Conservation (phyloP, 352 stramenopile genomes). For the Phytophthora litchii region DNA sequence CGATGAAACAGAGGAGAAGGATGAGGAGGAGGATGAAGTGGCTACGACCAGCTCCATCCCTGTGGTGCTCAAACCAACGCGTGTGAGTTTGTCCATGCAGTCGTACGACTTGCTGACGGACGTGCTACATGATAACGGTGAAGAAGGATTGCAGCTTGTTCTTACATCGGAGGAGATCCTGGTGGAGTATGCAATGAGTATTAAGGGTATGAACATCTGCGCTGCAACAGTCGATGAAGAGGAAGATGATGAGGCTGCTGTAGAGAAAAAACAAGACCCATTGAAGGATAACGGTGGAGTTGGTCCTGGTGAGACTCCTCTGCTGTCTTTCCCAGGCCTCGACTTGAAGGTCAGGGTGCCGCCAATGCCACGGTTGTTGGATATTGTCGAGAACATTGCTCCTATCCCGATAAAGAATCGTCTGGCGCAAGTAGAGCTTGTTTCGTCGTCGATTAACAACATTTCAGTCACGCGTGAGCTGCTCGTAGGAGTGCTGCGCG, state of each 20-base stretch:
- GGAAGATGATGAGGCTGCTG: constrained; percentile 14
- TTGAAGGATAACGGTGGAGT: constrained; percentile 35
- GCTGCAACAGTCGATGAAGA: constrained; percentile 38
- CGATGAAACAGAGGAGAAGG: constrained; percentile 31
- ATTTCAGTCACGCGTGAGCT: constrained; percentile 52
- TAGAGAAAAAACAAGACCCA: constrained; percentile 30
- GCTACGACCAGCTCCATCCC: constrained; percentile 34
- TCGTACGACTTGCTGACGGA: constrained; percentile 49
- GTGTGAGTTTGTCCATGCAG: constrained; percentile 38
- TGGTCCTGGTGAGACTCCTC: constrained; percentile 27
- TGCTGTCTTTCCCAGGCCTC: constrained; percentile 49
- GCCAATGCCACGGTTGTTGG: constrained; percentile 58
- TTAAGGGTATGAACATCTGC: constrained; percentile 57
- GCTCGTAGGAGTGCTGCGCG: constrained; percentile 50
- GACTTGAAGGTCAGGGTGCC: constrained; percentile 58
- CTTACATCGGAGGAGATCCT: constrained; percentile 57
- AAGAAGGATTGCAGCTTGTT: constrained; percentile 55
- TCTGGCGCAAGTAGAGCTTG: constrained; percentile 45
- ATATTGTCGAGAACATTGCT: constrained; percentile 60
- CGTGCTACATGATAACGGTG: constrained; percentile 48
- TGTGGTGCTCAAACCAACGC: constrained; percentile 37
- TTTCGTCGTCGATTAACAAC: constrained; percentile 41
- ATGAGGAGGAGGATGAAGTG: constrained; percentile 25
- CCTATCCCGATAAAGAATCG: constrained; percentile 56
- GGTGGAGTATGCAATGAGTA: constrained; percentile 50